Evolutionary conservation across 768 basidiomycete genomes (phyloP).

Genomic region (Filobasidium floriforme): DNA sequence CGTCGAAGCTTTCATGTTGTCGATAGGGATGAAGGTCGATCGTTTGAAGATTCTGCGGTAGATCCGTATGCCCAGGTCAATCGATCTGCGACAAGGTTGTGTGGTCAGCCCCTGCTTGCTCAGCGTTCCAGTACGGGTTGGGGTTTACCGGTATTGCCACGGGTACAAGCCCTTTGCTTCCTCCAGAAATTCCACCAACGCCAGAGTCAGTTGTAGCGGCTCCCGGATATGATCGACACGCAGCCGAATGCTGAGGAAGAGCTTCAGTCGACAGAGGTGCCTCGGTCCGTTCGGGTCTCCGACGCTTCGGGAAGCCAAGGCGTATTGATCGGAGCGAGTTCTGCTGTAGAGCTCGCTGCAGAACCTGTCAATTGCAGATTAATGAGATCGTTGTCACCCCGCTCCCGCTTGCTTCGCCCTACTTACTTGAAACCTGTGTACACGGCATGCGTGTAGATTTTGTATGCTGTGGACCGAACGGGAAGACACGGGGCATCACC

Average conservation of each 20-base stretch:
- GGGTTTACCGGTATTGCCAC: not conserved
- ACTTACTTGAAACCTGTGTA: not conserved
- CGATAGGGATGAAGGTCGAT: conserved; percentile 4
- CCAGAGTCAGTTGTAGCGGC: not conserved
- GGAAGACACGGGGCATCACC: no score
- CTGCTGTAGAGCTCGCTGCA: not conserved
- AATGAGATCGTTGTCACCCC: not conserved
- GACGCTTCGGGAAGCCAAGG: not conserved
- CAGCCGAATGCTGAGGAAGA: not conserved
- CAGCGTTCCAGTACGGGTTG: no score
- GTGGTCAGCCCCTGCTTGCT: no score
- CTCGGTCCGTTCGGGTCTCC: not conserved
- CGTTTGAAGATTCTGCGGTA: no score
- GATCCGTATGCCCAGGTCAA: conserved; percentile 4
- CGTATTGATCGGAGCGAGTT: not conserved
- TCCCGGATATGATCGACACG: not conserved
- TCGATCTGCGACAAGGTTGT: no score
- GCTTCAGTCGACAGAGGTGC: not conserved
- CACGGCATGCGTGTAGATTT: not conserved
- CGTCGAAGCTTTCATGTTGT: conserved; percentile 1
- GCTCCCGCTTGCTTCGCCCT: not conserved
- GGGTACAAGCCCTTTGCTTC: not conserved
- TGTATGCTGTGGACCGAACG: not conserved
- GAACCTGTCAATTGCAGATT: not conserved
- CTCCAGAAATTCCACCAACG: not conserved